Conservation (phyloP, 805 yeast species). For the Ogataea pini region DNA sequence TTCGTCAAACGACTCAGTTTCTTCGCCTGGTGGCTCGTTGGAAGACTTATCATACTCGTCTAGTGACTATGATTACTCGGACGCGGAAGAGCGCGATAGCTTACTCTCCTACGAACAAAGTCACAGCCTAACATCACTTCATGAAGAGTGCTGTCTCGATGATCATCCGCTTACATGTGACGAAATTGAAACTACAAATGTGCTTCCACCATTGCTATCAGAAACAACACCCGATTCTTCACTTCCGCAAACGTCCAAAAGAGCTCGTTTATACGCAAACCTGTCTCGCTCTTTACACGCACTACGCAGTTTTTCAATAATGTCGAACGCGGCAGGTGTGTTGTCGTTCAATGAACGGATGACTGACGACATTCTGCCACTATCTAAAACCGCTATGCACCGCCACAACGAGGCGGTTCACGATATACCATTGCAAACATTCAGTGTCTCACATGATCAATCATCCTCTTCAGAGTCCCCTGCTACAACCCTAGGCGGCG, state of each 20-base stretch:
- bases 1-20: background rate
- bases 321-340: conserved; percentile 13
- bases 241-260: conserved; percentile 9
- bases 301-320: conserved; percentile 11
- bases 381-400: conserved; percentile 1
- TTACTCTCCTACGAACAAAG: conserved; percentile 8
- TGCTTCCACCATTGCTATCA: background rate
- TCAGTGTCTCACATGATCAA: conserved; percentile 9
- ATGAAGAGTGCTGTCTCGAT: conserved; percentile 6
- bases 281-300: conserved; percentile 16
- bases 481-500: background rate
- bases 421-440: conserved; percentile 18
- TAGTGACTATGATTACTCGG: conserved; percentile 8
- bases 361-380: conserved; percentile 20
- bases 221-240: too few relatives aligned
- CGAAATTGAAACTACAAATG: background rate
- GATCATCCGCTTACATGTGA: conserved; percentile 16
- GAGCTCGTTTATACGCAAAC: conserved; percentile 11
- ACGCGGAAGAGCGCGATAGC: conserved; percentile 12
- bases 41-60: conserved; percentile 12
- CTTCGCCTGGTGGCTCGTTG: background rate
- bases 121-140: conserved; percentile 5
- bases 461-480: background rate
- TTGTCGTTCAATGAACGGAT: conserved; percentile 21
- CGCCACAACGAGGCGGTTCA: background rate